These are phyloP conservation scores for Gamsiella multidivaricata DNA, from an alignment of 192 early-diverging fungal species.

Conservation along the genomic window DNA sequence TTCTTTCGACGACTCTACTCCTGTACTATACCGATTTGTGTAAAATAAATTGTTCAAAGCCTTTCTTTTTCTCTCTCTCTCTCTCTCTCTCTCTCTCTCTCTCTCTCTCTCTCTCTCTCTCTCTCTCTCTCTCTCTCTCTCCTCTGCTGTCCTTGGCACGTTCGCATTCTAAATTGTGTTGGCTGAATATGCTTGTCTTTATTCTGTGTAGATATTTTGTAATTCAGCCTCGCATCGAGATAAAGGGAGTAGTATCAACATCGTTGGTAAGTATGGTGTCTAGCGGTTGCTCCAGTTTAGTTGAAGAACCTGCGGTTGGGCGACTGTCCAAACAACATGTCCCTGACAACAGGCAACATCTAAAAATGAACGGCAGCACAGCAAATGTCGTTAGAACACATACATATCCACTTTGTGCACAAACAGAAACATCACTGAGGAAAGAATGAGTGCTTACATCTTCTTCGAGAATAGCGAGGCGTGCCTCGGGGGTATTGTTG, in stretches of 20 bases:
- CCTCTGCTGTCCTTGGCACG: background rate
- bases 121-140: no score
- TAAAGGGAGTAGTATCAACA: background rate
- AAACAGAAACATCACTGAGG: no score
- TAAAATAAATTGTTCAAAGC: no score
- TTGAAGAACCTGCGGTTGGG: conserved; percentile 93
- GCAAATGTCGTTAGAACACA: conserved; percentile 7
- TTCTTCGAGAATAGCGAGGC: conserved; percentile 86
- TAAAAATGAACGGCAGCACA: conserved; percentile 27
- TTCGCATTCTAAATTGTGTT: background rate
- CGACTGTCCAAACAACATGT: conserved; percentile 90
- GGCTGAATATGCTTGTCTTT: background rate
- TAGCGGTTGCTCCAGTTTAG: conserved; percentile 52
- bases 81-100: no score
- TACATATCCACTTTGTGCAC: background rate
- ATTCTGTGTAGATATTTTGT: background rate
- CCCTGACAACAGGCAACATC: conserved; percentile 96
- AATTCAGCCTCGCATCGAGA: background rate
- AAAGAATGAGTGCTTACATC: conserved; percentile 61
- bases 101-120: no score
- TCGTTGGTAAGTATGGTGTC: background rate
- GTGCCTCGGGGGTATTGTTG: conserved; percentile 92
- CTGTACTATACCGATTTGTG: no score
- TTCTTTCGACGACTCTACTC: no score
- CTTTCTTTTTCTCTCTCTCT: no score